These are phyloP conservation scores for Leccinellum luteum DNA, from an alignment of 768 basidiomycete species.

Conservation along the genomic window DNA sequence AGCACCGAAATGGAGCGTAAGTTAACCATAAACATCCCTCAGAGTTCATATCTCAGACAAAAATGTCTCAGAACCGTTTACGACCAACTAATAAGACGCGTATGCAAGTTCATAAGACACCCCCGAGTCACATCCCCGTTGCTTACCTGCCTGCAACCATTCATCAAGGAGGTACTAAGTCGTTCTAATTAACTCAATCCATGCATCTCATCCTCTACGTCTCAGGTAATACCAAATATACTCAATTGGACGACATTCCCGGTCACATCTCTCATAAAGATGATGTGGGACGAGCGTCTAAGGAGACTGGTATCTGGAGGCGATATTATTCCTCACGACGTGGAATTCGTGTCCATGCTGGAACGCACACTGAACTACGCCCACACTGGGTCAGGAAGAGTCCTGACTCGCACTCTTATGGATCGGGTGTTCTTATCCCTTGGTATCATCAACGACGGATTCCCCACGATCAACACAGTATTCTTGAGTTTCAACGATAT, in stretches of 20 bases:
- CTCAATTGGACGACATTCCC: slow-evolving; percentile 5
- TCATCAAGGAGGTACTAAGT: background rate
- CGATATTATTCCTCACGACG: background rate
- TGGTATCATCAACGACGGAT: background rate
- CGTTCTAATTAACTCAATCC: too few species aligned
- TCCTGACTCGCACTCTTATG: background rate
- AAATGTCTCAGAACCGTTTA: background rate
- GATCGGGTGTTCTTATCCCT: background rate
- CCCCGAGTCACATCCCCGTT: background rate
- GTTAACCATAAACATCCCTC: background rate
- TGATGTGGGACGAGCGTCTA: background rate
- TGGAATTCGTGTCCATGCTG: slow-evolving; percentile 10
- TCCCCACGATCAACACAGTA: background rate
- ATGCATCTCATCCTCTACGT: too few species aligned
- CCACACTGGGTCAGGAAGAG: background rate
- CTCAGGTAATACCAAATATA: background rate
- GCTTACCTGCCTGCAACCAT: background rate
- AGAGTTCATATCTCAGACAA: background rate
- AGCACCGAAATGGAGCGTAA: background rate
- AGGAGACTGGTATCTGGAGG: background rate
- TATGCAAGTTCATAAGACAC: background rate
- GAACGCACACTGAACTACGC: slow-evolving; percentile 6
- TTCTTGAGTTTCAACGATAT: background rate
- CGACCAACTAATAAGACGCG: background rate
- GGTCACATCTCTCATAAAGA: background rate